Percentiles rank a stretch among this genome's conserved stretches.
These are phyloP conservation scores for Pichia sporocuriosa DNA, from an alignment of 805 yeast species.

Conservation along the genomic window DNA sequence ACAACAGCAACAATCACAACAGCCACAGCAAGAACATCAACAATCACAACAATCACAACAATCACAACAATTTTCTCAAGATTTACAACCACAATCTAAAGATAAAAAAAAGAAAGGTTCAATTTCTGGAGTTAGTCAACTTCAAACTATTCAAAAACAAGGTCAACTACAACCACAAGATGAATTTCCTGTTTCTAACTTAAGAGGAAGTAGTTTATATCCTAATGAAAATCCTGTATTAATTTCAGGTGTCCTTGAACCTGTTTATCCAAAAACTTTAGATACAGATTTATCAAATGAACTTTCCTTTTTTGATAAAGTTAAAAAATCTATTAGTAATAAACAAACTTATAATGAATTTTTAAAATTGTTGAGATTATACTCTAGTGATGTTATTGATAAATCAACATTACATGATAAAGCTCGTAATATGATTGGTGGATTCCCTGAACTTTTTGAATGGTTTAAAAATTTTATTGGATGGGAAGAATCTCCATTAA, in stretches of 20 bases:
- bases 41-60: constrained; percentile 1
- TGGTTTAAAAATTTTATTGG: constrained; percentile 95
- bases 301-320: constrained; percentile 84
- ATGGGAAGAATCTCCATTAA: constrained; percentile 74
- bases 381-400: constrained; percentile 86
- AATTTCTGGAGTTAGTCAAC: constrained; percentile 16
- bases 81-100: constrained; percentile 11
- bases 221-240: constrained; percentile 53
- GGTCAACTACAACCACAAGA: constrained; percentile 27
- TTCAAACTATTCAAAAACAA: constrained; percentile 11
- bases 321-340: constrained; percentile 79
- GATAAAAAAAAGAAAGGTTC: constrained; percentile 26
- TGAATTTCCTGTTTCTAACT: constrained; percentile 44
- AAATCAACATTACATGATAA: constrained; percentile 74
- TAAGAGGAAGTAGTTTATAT: constrained; percentile 31
- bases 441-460: constrained; percentile 65
- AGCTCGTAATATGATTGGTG: constrained; percentile 80
- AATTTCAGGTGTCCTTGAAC: constrained; percentile 83
- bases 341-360: constrained; percentile 90
- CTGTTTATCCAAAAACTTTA: constrained; percentile 53
- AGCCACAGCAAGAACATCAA: constrained; percentile 10
- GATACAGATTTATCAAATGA: constrained; percentile 71
- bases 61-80: constrained; percentile 14
- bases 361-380: constrained; percentile 78
- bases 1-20: constrained; percentile 3